Conservation (phyloP, 495 filamentous ascomycete genomes). For the Schizothecium vesticola region DNA sequence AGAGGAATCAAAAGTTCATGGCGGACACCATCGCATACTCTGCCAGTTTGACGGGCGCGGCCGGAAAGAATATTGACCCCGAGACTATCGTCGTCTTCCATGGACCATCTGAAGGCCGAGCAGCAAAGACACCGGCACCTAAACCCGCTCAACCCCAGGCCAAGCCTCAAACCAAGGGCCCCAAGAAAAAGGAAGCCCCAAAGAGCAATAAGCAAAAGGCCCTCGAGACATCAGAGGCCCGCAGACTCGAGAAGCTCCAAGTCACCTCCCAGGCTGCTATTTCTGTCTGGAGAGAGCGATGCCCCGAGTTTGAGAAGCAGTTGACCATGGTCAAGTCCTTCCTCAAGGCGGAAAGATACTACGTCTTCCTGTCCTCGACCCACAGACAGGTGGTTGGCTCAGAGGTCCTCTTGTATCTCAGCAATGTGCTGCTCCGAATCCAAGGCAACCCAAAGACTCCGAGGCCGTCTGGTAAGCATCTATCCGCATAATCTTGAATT, state of each 20-base stretch:
- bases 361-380: slow-evolving; percentile 24
- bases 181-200: slow-evolving; percentile 19
- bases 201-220: slow-evolving; percentile 22
- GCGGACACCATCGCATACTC: slow-evolving; percentile 62
- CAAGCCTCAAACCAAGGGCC: slow-evolving; percentile 16
- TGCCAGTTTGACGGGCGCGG: slow-evolving; percentile 60
- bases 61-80: slow-evolving; percentile 58
- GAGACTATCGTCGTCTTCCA: slow-evolving; percentile 49
- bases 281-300: slow-evolving; percentile 19
- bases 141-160: slow-evolving; percentile 14
- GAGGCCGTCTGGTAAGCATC: not conserved
- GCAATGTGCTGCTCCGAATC: slow-evolving; percentile 36
- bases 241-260: slow-evolving; percentile 21
- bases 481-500: not conserved
- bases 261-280: slow-evolving; percentile 11
- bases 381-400: slow-evolving; percentile 31
- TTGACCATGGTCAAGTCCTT: slow-evolving; percentile 32
- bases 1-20: slow-evolving; percentile 51
- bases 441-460: slow-evolving; percentile 8
- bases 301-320: slow-evolving; percentile 28
- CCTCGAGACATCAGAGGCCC: slow-evolving; percentile 21
- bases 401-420: slow-evolving; percentile 44
- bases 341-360: slow-evolving; percentile 42
- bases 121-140: slow-evolving; percentile 11
- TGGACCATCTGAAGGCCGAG: slow-evolving; percentile 10